phyloP scores from a whole-genome alignment of 2,329 filamentous ascomycete species.

The Aurifilum marmelostoma region DNA sequence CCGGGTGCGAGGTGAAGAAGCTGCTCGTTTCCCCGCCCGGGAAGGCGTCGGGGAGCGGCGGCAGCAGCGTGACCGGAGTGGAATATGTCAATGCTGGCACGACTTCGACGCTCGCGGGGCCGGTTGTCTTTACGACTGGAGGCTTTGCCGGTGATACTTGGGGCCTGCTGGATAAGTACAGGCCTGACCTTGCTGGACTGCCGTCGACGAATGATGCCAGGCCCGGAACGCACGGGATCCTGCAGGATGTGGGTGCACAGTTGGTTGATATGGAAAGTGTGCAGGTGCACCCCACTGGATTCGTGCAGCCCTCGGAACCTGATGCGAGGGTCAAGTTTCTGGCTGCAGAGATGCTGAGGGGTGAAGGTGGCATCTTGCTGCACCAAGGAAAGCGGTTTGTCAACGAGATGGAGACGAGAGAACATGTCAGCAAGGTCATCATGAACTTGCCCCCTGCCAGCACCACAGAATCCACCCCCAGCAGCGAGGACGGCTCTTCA shows the following conservation, averaged over 20 bases:
- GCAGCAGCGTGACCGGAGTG: conserved; percentile 52
- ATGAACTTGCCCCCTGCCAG: conserved; percentile 41
- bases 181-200: conserved; percentile 61
- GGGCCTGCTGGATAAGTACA: conserved; percentile 58
- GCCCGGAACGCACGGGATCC: conserved; percentile 54
- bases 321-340: conserved; percentile 60
- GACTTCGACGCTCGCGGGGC: conserved; percentile 48
- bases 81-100: conserved; percentile 47
- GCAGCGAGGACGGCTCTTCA: conserved; percentile 21
- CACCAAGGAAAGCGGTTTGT: conserved; percentile 56
- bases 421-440: conserved; percentile 58
- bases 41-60: conserved; percentile 22
- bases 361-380: conserved; percentile 64
- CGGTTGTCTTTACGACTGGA: conserved; percentile 63
- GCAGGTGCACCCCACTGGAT: conserved; percentile 68
- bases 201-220: conserved; percentile 66
- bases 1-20: conserved; percentile 55
- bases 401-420: conserved; percentile 65
- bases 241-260: conserved; percentile 44
- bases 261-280: conserved; percentile 59
- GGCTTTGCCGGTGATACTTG: conserved; percentile 66
- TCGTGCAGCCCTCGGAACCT: conserved; percentile 57
- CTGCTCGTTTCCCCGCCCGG: conserved; percentile 43
- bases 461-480: neutral
- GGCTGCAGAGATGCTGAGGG: conserved; percentile 64